phyloP scores from a whole-genome alignment of 352 stramenopile genomes.

The Phytophthora palmivora region DNA sequence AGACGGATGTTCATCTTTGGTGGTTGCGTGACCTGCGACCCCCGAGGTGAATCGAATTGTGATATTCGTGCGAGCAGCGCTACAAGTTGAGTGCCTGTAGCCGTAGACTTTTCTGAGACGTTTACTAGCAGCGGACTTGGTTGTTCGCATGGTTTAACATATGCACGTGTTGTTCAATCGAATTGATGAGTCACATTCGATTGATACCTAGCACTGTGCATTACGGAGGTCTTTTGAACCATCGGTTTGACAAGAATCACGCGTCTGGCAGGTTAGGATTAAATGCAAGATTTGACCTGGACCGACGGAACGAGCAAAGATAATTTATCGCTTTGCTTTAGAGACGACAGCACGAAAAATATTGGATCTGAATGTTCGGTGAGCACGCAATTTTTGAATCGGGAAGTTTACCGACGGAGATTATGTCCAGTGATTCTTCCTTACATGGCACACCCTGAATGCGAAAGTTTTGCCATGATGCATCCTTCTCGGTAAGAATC shows the following conservation, averaged over 20 bases:
- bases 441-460: too few relatives aligned
- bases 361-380: too few relatives aligned
- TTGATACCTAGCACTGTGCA: too few relatives aligned
- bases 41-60: constrained; percentile 32
- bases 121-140: constrained; percentile 7
- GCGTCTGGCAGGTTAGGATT: constrained; percentile 3
- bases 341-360: not conserved
- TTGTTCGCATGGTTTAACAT: constrained; percentile 14
- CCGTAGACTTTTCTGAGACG: constrained; percentile 10
- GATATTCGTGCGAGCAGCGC: too few relatives aligned
- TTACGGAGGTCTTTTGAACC: constrained; percentile 6
- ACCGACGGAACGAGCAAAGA: constrained; percentile 19
- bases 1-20: constrained; percentile 53
- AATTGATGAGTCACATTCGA: constrained; percentile 20
- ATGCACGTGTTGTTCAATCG: constrained; percentile 2
- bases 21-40: constrained; percentile 9
- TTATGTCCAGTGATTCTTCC: too few relatives aligned
- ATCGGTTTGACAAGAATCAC: constrained; percentile 21
- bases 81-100: too few relatives aligned
- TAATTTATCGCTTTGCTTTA: constrained; percentile 4
- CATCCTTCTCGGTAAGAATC: too few relatives aligned
- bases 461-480: too few relatives aligned
- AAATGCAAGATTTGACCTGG: constrained; percentile 18
- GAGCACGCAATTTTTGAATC: too few relatives aligned
- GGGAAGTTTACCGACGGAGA: too few relatives aligned